Conservation (phyloP, 495 filamentous ascomycete species). For the Aspergillus haitiensis region DNA sequence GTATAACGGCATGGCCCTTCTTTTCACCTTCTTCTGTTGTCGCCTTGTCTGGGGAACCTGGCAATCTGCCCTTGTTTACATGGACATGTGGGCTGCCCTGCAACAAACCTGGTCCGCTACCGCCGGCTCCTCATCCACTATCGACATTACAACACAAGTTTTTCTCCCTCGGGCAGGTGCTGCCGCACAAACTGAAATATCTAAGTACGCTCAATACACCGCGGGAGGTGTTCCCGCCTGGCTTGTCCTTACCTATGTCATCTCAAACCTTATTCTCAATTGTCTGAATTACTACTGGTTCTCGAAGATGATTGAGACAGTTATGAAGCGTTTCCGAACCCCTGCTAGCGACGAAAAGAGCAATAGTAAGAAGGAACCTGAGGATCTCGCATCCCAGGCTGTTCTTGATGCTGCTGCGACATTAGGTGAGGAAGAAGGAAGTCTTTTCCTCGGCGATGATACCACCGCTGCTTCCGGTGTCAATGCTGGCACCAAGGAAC, state of each 20-base stretch:
- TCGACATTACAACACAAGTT: slow-evolving; percentile 38
- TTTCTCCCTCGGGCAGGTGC: slow-evolving; percentile 39
- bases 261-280: slow-evolving; percentile 78
- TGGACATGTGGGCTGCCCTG: slow-evolving; percentile 73
- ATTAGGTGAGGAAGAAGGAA: slow-evolving; percentile 39
- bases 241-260: slow-evolving; percentile 75
- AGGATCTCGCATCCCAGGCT: slow-evolving; percentile 36
- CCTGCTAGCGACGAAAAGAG: slow-evolving; percentile 19
- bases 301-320: slow-evolving; percentile 90
- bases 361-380: slow-evolving; percentile 23
- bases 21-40: slow-evolving; percentile 76
- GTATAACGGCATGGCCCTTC: slow-evolving; percentile 74
- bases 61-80: slow-evolving; percentile 72
- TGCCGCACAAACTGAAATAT: slow-evolving; percentile 46
- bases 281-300: slow-evolving; percentile 95
- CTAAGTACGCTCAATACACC: slow-evolving; percentile 52
- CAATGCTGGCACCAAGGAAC: slow-evolving; percentile 27
- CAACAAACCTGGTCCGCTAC: slow-evolving; percentile 43
- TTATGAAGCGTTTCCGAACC: slow-evolving; percentile 79
- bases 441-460: slow-evolving; percentile 31
- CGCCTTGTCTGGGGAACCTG: slow-evolving; percentile 91
- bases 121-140: slow-evolving; percentile 27
- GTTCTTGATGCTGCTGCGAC: slow-evolving; percentile 41
- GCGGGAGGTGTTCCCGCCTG: slow-evolving; percentile 65
- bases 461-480: slow-evolving; percentile 31